Conservation (phyloP, 257 asterid species). For the Nicotiana tomentosiformis region DNA sequence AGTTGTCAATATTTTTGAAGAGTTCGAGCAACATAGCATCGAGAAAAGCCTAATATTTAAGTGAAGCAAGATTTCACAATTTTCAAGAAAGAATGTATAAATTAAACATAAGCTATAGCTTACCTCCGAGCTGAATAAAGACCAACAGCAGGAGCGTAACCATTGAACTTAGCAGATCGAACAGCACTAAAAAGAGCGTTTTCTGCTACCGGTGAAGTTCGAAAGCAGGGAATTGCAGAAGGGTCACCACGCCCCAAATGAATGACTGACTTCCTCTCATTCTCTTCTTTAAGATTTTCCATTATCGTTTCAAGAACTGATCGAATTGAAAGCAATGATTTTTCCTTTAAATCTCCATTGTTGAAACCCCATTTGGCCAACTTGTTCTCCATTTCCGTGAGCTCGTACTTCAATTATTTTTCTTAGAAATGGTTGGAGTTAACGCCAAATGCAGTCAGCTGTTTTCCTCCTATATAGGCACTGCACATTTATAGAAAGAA, state of each 20-base stretch:
- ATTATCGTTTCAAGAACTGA: slow-evolving; percentile 39
- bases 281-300: slow-evolving; percentile 39
- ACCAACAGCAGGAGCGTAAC: slow-evolving; percentile 65
- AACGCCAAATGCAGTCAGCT: not conserved
- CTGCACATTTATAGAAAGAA: not conserved
- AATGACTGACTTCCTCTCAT: slow-evolving; percentile 30
- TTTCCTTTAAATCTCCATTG: slow-evolving; percentile 46
- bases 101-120: not conserved
- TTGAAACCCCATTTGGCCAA: not conserved
- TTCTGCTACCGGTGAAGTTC: slow-evolving; percentile 50
- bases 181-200: slow-evolving; percentile 57
- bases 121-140: slow-evolving; percentile 54
- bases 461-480: not conserved
- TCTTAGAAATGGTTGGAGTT: not conserved
- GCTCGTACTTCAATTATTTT: not conserved
- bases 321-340: slow-evolving; percentile 52
- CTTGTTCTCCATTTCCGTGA: not conserved
- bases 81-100: no score
- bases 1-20: no score
- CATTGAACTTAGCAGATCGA: slow-evolving; percentile 58
- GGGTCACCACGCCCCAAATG: slow-evolving; percentile 87
- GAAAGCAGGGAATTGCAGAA: slow-evolving; percentile 65
- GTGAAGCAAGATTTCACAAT: no score
- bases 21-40: no score
- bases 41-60: no score